Evolutionary conservation across 495 filamentous ascomycete species (phyloP).

Genomic region (Aspergillus diversus): DNA sequence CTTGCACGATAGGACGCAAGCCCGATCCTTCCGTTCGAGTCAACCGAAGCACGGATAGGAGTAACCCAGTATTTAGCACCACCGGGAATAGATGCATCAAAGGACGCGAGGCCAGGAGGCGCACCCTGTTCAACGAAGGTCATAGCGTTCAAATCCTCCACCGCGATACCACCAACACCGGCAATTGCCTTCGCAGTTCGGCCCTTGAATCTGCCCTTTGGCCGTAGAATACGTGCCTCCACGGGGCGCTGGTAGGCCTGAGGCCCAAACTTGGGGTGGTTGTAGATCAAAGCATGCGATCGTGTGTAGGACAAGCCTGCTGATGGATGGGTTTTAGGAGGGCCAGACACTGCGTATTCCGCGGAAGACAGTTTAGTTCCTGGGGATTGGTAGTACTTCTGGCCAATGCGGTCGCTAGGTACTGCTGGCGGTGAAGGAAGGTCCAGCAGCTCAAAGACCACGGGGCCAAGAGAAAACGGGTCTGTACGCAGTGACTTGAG

Average conservation of each 20-base stretch:
- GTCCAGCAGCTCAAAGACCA: slow-evolving; percentile 53
- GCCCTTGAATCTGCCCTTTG: slow-evolving; percentile 45
- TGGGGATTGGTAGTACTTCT: slow-evolving; percentile 42
- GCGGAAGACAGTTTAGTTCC: slow-evolving; percentile 41
- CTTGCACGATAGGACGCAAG: slow-evolving; percentile 53
- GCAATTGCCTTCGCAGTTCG: slow-evolving; percentile 42
- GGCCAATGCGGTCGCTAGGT: slow-evolving; percentile 39
- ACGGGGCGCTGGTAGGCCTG: slow-evolving; percentile 65
- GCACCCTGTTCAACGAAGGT: slow-evolving; percentile 38
- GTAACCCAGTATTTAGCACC: slow-evolving; percentile 70
- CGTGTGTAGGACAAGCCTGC: slow-evolving; percentile 86
- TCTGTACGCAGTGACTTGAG: slow-evolving; percentile 62
- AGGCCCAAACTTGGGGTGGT: slow-evolving; percentile 84
- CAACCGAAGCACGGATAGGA: slow-evolving; percentile 57
- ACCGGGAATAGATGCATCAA: slow-evolving; percentile 64
- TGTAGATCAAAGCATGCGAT: slow-evolving; percentile 66
- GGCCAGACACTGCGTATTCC: slow-evolving; percentile 61
- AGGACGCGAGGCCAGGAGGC: slow-evolving; percentile 43
- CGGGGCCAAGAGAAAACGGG: slow-evolving; percentile 47
- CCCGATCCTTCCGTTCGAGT: slow-evolving; percentile 61
- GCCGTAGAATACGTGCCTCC: slow-evolving; percentile 66
- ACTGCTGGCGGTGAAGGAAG: slow-evolving; percentile 48
- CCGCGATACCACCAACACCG: slow-evolving; percentile 55
- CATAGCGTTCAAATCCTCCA: slow-evolving; percentile 48
- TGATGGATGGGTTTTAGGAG: slow-evolving; percentile 87